Percentiles rank a stretch among this genome's conserved stretches.
These are phyloP conservation scores for Saccharomycopsis hybrid DNA, from an alignment of 1,139 yeast genomes.

Conservation along the genomic window DNA sequence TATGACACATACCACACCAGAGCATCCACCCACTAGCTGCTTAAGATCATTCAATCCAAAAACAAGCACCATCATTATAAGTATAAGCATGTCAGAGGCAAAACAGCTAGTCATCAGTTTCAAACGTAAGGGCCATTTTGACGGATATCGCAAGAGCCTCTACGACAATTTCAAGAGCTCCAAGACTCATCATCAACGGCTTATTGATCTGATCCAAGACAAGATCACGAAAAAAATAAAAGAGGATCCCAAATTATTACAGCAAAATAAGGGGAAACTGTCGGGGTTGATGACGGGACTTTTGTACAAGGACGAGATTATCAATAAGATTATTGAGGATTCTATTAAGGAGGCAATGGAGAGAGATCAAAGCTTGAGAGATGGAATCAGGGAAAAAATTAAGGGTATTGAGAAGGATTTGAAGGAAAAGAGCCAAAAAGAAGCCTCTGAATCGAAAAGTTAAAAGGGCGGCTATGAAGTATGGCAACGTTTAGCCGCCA, in stretches of 20 bases:
- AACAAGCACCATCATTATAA: neutral
- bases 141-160: constrained; percentile 11
- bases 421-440: neutral
- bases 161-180: constrained; percentile 6
- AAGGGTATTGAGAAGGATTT: constrained; percentile 1
- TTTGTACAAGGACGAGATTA: constrained; percentile 16
- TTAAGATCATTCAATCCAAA: too few relatives aligned
- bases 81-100: constrained; percentile 9
- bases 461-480: too few relatives aligned
- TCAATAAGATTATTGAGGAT: constrained; percentile 13
- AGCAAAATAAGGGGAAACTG: constrained; percentile 17
- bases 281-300: constrained; percentile 19
- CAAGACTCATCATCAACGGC: neutral
- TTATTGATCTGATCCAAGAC: constrained; percentile 1
- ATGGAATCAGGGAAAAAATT: constrained; percentile 1
- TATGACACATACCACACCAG: too few relatives aligned
- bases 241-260: constrained; percentile 6
- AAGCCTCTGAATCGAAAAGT: neutral
- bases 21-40: too few relatives aligned
- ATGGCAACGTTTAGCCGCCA: too few relatives aligned
- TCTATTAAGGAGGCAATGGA: constrained; percentile 5
- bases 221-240: constrained; percentile 8
- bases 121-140: constrained; percentile 19
- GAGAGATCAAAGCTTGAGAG: neutral
- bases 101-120: constrained; percentile 14